Percentiles rank a stretch among this genome's conserved stretches.
phyloP scores from a whole-genome alignment of 176 grass and related monocot genomes.

The Oryza officinalis region DNA sequence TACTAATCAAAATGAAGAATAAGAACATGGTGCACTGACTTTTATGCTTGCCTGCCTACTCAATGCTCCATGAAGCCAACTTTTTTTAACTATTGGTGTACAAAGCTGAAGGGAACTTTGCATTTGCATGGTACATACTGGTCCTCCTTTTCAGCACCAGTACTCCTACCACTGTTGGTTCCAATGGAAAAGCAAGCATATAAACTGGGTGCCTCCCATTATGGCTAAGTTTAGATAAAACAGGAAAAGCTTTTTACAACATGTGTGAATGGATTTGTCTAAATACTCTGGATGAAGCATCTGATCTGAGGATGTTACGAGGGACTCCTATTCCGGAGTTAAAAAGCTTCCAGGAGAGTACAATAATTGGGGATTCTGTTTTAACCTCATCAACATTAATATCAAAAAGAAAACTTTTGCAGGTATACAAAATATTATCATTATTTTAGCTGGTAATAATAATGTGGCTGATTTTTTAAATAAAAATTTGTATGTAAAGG shows the following conservation, averaged over 20 bases:
- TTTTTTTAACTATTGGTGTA: constrained; percentile 30
- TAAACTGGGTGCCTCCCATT: constrained; percentile 25
- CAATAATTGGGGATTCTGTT: constrained; percentile 46
- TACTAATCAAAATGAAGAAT: constrained; percentile 39
- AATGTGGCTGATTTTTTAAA: constrained; percentile 10
- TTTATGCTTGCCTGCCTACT: constrained; percentile 37
- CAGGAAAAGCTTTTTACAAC: constrained; percentile 38
- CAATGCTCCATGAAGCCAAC: constrained; percentile 33
- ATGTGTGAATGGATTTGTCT: constrained; percentile 34
- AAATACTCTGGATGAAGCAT: constrained; percentile 45
- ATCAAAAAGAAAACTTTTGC: constrained; percentile 18
- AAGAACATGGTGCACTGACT: constrained; percentile 36
- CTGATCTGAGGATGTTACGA: constrained; percentile 32
- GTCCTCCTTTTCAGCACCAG: constrained; percentile 41
- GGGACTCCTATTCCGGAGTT: constrained; percentile 3
- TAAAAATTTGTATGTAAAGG: constrained; percentile 37
- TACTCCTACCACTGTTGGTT: constrained; percentile 9
- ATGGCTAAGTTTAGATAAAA: constrained; percentile 32
- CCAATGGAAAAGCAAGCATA: constrained; percentile 39
- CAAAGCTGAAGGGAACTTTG: constrained; percentile 30
- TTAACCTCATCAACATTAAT: constrained; percentile 29
- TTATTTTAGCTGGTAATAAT: constrained; percentile 16
- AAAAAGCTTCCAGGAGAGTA: constrained; percentile 27
- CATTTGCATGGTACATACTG: constrained; percentile 19
- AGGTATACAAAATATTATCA: constrained; percentile 26